Percentiles rank a stretch among this genome's conserved stretches.
Evolutionary conservation across 2,329 filamentous ascomycete species (phyloP).

Genomic region (Bipolaris oryzae): DNA sequence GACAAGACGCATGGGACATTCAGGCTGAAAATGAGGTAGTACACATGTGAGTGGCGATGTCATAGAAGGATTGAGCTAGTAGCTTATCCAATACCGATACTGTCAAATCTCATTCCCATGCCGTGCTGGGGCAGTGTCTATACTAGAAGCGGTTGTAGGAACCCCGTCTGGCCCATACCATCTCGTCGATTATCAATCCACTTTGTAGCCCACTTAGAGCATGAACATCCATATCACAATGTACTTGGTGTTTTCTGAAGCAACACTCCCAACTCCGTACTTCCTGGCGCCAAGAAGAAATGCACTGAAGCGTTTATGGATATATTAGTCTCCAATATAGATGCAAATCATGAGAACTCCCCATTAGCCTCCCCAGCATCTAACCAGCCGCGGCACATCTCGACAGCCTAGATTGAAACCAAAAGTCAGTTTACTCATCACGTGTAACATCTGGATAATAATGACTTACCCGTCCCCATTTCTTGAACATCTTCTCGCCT

Average conservation of each 20-base stretch:
- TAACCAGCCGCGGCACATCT: constrained; percentile 78
- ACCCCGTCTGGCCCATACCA: neutral
- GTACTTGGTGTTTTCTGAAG: neutral
- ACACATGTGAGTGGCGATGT: constrained; percentile 10
- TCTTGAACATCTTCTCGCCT: constrained; percentile 67
- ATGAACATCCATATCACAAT: constrained; percentile 1
- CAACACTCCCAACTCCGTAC: constrained; percentile 2
- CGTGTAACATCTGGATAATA: neutral
- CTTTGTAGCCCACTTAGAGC: neutral
- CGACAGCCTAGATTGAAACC: constrained; percentile 59
- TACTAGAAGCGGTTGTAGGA: neutral
- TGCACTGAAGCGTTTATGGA: constrained; percentile 28
- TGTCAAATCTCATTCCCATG: constrained; percentile 1
- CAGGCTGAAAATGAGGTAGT: constrained; percentile 24
- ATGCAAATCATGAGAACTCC: constrained; percentile 35
- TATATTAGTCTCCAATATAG: constrained; percentile 33
- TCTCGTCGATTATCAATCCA: neutral
- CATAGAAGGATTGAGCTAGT: neutral
- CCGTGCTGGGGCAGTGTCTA: neutral
- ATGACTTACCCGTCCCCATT: constrained; percentile 65
- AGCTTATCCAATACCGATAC: neutral
- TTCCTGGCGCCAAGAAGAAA: constrained; percentile 4
- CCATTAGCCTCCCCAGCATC: constrained; percentile 50
- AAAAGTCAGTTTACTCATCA: constrained; percentile 12
- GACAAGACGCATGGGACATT: constrained; percentile 7